Conservation (phyloP, 2,329 filamentous ascomycete genomes). For the Cladosporium sp. region DNA sequence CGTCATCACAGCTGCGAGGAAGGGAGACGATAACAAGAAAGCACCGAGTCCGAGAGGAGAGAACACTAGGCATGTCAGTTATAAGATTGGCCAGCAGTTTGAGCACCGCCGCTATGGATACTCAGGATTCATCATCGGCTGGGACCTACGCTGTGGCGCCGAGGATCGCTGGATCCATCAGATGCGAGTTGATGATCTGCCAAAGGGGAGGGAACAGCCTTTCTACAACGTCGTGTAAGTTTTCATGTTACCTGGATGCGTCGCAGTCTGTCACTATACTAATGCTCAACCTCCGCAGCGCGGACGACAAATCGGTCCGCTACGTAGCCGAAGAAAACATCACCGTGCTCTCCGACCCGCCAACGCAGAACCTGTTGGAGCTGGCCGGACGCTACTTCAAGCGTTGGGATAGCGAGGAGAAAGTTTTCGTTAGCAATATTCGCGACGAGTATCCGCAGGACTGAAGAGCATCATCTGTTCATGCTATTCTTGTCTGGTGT, state of each 20-base stretch:
- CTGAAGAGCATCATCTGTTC: conserved; percentile 40
- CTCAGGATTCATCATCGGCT: conserved; percentile 82
- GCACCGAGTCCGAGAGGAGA: conserved; percentile 30
- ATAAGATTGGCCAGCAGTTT: conserved; percentile 80
- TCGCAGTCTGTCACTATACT: too few species aligned
- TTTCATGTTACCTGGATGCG: too few species aligned
- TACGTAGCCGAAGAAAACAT: conserved; percentile 85
- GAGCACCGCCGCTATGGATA: conserved; percentile 78
- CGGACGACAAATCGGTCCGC: conserved; percentile 66
- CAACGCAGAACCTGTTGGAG: conserved; percentile 54
- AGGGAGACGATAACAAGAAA: conserved; percentile 57
- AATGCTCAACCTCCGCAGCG: conserved; percentile 43
- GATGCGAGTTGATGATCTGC: conserved; percentile 62
- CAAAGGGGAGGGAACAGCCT: conserved; percentile 63
- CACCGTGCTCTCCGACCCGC: conserved; percentile 52
- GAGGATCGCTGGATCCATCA: conserved; percentile 63
- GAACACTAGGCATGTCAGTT: conserved; percentile 51
- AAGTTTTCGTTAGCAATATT: conserved; percentile 80
- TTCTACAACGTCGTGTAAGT: conserved; percentile 89
- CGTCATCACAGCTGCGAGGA: conserved; percentile 57
- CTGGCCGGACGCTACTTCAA: conserved; percentile 86
- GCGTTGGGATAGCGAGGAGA: conserved; percentile 68
- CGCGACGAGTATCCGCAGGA: conserved; percentile 84
- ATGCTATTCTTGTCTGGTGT: too few species aligned
- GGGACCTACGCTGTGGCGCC: conserved; percentile 64